Conservation (phyloP, 2,329 filamentous ascomycete genomes). For the Clonostachys chloroleuca region DNA sequence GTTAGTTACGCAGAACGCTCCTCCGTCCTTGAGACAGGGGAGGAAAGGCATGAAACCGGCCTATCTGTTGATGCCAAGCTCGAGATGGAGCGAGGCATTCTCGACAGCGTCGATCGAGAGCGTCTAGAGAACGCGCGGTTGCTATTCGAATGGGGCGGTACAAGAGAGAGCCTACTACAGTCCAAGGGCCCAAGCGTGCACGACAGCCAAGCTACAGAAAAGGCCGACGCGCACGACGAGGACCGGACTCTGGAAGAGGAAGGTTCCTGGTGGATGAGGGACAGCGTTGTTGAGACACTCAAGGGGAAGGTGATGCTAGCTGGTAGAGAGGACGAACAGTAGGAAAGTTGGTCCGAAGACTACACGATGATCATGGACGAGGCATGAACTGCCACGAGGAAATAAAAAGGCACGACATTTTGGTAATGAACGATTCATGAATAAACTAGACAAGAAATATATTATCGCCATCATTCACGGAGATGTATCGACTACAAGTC, state of each 20-base stretch:
- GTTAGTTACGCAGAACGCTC: constrained; percentile 64
- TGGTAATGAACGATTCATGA: not conserved
- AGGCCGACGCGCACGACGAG: constrained; percentile 12
- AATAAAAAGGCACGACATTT: not conserved
- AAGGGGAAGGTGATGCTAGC: constrained; percentile 52
- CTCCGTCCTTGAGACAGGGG: constrained; percentile 50
- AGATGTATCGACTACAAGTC: not conserved
- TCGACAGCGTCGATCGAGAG: constrained; percentile 33
- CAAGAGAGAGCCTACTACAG: constrained; percentile 27
- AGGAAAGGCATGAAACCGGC: constrained; percentile 41
- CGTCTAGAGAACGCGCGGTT: constrained; percentile 14
- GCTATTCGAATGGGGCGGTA: constrained; percentile 53
- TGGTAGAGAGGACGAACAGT: constrained; percentile 26
- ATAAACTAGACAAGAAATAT: not conserved
- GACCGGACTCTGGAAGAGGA: constrained; percentile 11
- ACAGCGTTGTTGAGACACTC: constrained; percentile 48
- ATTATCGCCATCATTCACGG: not conserved
- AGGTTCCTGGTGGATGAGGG: constrained; percentile 48
- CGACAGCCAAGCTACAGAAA: constrained; percentile 28
- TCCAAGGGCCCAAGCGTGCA: constrained; percentile 6
- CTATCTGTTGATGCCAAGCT: constrained; percentile 66
- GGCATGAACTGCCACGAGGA: too few relatives aligned
- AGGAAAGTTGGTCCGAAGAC: constrained; percentile 2
- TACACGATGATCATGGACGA: not conserved
- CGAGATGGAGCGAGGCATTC: constrained; percentile 50